Base-by-base conservation (phyloP, 495 filamentous ascomycete genomes). In the Penicillium chermesinum region DNA sequence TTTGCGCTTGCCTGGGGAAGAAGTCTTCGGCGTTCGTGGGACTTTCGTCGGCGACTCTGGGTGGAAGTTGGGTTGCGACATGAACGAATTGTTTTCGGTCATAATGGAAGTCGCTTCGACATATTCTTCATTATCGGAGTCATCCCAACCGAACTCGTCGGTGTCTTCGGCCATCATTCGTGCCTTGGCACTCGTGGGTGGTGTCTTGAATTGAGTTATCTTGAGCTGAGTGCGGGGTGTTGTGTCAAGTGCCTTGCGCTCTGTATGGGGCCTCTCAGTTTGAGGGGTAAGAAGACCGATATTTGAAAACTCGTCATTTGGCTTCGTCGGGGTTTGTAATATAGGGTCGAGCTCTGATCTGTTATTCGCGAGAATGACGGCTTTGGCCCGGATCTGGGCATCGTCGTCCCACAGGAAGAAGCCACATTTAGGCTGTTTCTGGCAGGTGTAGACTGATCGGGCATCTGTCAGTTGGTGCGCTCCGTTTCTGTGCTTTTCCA, bases 391-490 rank as follows among this genome's bases (percentile, higher is more conserved):
- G 15, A 48, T 49, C 27, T 74, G 64, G 0, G 85, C 86, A n/a
- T 80, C 76, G 20, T 81, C 77, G 20, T 74, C 71, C 79, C 82
- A 90, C 2, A 89, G 65, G 59, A 88, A 91, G 72, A 89, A 89
- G 13, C 71, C 67, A 63, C 87, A 91, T 32, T 65, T 54, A 21
- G 72, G 67, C 7, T 66, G 58, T 50, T 78, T 75, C 46, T 78
- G 78, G 59, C 86, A 89, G 6, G 72, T 80, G 57, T 84, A 88
- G 62, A 89, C 76, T 79, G 19, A 35, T 21, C 8, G 22, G 12
- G 30, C 19, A 20, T 0, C 2, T 19, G 40, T 36, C 53, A 32
- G 6, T 27, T 36, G 10, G 1, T 21, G 5, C 15, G 27, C n/a
- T 38, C 7, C 12, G 19, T 27, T 35, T 8, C 16, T 3, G 7